Evolutionary conservation across 306 rosid genomes (phyloP).

Genomic region (Trifolium dubium): DNA sequence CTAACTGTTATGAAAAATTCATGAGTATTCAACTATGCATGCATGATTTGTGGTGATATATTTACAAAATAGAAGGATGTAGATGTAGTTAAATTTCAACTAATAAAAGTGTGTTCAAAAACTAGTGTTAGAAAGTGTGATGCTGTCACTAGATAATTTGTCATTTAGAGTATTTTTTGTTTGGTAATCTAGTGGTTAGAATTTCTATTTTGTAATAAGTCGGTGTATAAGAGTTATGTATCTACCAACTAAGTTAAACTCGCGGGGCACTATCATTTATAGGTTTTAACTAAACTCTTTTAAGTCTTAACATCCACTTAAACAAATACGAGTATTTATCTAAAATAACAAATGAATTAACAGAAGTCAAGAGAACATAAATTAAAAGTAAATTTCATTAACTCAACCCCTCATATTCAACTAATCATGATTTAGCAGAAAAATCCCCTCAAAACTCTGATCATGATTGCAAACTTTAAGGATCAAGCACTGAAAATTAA

Average conservation of each 20-base stretch:
- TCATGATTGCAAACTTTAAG: slow-evolving; percentile 20
- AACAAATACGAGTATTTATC: background rate
- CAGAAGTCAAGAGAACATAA: background rate
- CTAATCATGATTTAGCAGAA: background rate
- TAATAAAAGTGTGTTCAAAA: background rate
- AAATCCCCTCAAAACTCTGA: slow-evolving; percentile 20
- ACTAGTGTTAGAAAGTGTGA: background rate
- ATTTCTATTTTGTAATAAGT: too few relatives aligned
- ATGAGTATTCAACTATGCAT: background rate
- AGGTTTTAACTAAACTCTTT: background rate
- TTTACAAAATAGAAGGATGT: background rate
- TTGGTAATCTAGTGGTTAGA: too few relatives aligned
- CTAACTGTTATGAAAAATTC: slow-evolving; percentile 2
- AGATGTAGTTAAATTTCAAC: background rate
- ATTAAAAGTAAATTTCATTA: slow-evolving; percentile 6
- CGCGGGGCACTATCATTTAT: background rate
- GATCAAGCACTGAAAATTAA: slow-evolving; percentile 13
- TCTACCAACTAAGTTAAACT: too few relatives aligned
- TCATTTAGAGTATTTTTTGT: background rate
- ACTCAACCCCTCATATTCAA: background rate
- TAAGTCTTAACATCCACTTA: background rate
- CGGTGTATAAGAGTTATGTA: too few relatives aligned
- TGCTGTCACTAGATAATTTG: background rate
- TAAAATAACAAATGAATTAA: background rate
- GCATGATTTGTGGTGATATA: background rate